phyloP scores from a whole-genome alignment of 192 early-diverging fungal species.

The Linnemannia elongata region DNA sequence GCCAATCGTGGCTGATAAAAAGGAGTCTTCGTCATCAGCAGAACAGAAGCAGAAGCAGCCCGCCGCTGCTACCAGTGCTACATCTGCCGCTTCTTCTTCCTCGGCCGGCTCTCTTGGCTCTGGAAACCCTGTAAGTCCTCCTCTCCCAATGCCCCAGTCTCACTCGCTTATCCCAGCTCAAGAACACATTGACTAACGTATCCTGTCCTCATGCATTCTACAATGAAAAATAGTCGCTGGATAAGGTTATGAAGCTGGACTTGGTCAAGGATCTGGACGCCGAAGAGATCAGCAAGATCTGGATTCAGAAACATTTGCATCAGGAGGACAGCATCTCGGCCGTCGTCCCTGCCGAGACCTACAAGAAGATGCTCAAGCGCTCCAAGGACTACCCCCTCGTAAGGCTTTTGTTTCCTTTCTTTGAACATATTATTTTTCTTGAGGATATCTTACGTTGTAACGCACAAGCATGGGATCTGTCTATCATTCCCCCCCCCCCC shows the following conservation, averaged over 20 bases:
- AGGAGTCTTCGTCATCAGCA: neutral
- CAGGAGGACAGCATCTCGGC: constrained; percentile 72
- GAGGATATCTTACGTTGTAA: neutral
- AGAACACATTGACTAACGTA: too few relatives aligned
- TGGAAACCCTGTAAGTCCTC: constrained; percentile 14
- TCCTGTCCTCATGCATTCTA: too few relatives aligned
- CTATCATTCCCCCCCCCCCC: too few relatives aligned
- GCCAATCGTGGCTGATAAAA: constrained; percentile 27
- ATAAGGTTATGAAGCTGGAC: constrained; percentile 69
- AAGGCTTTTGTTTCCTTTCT: constrained; percentile 4
- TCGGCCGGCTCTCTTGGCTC: neutral
- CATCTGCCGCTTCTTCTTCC: neutral
- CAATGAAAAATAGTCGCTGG: constrained; percentile 54
- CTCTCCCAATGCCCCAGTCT: neutral
- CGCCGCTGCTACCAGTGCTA: neutral
- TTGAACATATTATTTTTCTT: neutral
- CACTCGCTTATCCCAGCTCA: neutral
- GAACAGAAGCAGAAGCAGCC: neutral
- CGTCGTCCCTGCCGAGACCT: constrained; percentile 72
- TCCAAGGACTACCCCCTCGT: constrained; percentile 73
- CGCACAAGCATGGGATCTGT: neutral
- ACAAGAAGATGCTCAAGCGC: constrained; percentile 66
- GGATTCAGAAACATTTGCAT: constrained; percentile 80
- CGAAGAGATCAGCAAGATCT: constrained; percentile 71
- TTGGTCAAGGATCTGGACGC: constrained; percentile 55